Conservation (phyloP, 129 eudicot genomes). For the Ambrosia trifida region DNA sequence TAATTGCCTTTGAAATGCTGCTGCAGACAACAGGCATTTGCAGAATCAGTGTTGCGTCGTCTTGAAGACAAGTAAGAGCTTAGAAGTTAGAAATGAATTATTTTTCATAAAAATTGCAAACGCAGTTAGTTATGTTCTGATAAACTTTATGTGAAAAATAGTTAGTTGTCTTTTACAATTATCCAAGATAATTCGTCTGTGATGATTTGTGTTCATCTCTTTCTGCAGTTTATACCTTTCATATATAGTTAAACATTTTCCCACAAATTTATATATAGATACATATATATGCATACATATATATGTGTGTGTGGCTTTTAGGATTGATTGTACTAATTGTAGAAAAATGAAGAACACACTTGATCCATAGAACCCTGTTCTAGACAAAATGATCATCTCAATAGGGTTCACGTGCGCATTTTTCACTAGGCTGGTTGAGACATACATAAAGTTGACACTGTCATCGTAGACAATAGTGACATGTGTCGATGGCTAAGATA, state of each 20-base stretch:
- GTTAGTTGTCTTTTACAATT: background rate
- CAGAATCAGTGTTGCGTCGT: slow-evolving; percentile 71
- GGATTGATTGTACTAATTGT: too few species aligned
- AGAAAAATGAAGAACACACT: too few species aligned
- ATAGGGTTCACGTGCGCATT: too few species aligned
- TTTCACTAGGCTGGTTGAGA: too few species aligned
- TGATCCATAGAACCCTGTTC: too few species aligned
- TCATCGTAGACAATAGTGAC: too few species aligned
- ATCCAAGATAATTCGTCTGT: background rate
- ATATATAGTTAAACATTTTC: background rate
- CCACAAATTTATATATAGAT: background rate
- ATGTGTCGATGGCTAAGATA: too few species aligned
- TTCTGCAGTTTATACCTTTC: background rate
- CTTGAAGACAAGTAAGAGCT: slow-evolving; percentile 52
- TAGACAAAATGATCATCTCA: too few species aligned
- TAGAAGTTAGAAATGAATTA: slow-evolving; percentile 2
- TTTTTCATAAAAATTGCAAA: background rate
- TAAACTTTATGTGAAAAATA: background rate
- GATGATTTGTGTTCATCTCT: background rate
- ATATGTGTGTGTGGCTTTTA: too few species aligned
- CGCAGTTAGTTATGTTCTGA: background rate
- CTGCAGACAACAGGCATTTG: slow-evolving; percentile 88
- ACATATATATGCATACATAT: background rate
- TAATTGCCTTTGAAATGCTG: slow-evolving; percentile 16
- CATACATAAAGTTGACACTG: too few species aligned